These are phyloP conservation scores for Barbarea vulgaris DNA, from an alignment of 345 rosid genomes.

Conservation along the genomic window DNA sequence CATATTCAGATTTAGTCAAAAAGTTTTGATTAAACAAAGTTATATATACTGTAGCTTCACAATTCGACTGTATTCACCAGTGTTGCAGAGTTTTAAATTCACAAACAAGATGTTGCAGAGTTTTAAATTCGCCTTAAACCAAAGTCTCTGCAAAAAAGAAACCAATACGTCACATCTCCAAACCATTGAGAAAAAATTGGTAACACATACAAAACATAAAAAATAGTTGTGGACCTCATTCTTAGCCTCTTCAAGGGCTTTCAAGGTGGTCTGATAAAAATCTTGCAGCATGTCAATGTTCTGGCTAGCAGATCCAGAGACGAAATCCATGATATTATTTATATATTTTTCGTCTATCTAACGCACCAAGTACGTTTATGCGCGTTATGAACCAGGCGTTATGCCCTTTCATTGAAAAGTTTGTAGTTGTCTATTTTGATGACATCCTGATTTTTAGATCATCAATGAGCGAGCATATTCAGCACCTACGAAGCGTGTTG, in stretches of 20 bases:
- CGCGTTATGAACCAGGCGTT: too few species aligned
- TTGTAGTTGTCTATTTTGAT: too few species aligned
- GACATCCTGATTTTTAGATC: too few species aligned
- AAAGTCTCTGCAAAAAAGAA: slow-evolving; percentile 75
- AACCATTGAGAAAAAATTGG: slow-evolving; percentile 5
- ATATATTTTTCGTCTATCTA: slow-evolving; percentile 97
- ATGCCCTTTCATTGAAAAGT: too few species aligned
- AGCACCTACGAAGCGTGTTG: too few species aligned
- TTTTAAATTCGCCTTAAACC: slow-evolving; percentile 99
- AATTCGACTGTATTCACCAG: slow-evolving; percentile 98
- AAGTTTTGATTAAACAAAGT: slow-evolving; percentile 5
- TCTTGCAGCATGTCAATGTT: slow-evolving; percentile 82
- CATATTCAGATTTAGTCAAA: slow-evolving; percentile 3
- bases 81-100: slow-evolving; percentile 97
- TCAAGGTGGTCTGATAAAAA: slow-evolving; percentile 93
- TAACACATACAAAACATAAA: background rate
- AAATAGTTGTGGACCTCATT: slow-evolving; percentile 64
- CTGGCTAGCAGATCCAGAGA: slow-evolving; percentile 98
- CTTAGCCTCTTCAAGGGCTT: slow-evolving; percentile 99
- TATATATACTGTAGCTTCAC: slow-evolving; percentile 88
- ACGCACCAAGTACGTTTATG: too few species aligned
- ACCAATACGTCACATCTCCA: slow-evolving; percentile 29
- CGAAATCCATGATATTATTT: slow-evolving; percentile 98
- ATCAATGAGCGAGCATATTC: too few species aligned
- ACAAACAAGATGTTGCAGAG: too few species aligned